Evolutionary conservation across 1,139 yeast species (phyloP).

Genomic region (Barnettozyma hawaiiensis): DNA sequence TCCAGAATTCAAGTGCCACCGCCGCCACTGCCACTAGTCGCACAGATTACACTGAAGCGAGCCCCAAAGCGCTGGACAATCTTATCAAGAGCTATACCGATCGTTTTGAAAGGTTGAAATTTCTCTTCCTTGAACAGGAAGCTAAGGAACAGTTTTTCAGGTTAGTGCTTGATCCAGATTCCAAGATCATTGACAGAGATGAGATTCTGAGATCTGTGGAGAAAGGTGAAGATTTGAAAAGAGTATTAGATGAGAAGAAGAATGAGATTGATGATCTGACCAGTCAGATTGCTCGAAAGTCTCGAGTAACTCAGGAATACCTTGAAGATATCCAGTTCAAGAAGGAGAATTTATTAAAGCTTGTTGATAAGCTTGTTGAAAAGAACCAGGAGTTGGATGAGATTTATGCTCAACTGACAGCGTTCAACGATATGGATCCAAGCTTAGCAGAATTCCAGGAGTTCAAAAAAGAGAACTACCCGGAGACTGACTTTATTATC

Average conservation of each 20-base stretch:
- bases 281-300: not conserved
- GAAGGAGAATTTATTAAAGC: conserved; percentile 1
- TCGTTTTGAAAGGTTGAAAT: conserved; percentile 46
- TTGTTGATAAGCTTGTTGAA: conserved; percentile 3
- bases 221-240: conserved; percentile 27
- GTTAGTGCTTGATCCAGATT: conserved; percentile 33
- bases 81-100: conserved; percentile 14
- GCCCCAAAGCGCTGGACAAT: conserved; percentile 19
- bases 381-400: conserved; percentile 3
- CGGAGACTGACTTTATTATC: conserved; percentile 3
- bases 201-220: conserved; percentile 28
- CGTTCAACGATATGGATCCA: conserved; percentile 6
- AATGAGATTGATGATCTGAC: conserved; percentile 9
- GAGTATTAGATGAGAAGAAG: conserved; percentile 11
- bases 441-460: conserved; percentile 2
- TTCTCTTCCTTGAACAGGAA: conserved; percentile 62
- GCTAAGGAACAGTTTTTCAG: conserved; percentile 57
- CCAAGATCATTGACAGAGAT: conserved; percentile 28
- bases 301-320: conserved; percentile 3
- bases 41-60: conserved; percentile 4
- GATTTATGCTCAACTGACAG: not conserved
- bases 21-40: too few species aligned
- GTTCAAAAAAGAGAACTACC: not conserved
- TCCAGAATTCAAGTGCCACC: not conserved
- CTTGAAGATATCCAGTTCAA: conserved; percentile 5